Conservation (phyloP, 106 monocot genomes). For the Ottelia alismoides region DNA sequence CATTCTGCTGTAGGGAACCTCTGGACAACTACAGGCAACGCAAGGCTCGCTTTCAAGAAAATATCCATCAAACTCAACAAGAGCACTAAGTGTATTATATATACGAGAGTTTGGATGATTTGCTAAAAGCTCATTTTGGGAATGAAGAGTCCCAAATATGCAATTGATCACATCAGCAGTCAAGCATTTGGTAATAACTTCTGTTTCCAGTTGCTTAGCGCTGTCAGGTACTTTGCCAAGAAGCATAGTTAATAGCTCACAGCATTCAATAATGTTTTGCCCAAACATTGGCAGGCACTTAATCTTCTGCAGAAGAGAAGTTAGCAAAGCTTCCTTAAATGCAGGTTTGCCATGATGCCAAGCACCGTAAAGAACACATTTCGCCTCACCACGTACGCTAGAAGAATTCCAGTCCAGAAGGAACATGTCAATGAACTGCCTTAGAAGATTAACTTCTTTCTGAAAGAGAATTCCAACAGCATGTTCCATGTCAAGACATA, state of each 20-base stretch:
- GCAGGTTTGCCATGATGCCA: conserved; percentile 80
- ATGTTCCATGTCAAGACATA: conserved; percentile 82
- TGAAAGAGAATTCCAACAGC: conserved; percentile 64
- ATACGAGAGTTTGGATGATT: conserved; percentile 99
- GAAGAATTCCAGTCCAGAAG: conserved; percentile 91
- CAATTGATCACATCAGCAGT: conserved; percentile 60
- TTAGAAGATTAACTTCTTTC: conserved; percentile 44
- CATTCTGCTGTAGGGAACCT: conserved; percentile 83
- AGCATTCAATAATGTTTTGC: conserved; percentile 84
- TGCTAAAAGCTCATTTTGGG: conserved; percentile 91
- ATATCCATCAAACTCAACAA: conserved; percentile 98
- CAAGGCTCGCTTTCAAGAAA: conserved; percentile 99
- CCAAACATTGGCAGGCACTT: conserved; percentile 77
- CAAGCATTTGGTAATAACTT: conserved; percentile 49
- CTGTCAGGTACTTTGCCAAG: conserved; percentile 55
- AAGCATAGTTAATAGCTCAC: conserved; percentile 72
- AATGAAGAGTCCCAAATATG: conserved; percentile 88
- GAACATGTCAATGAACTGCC: conserved; percentile 73
- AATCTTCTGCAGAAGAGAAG: conserved; percentile 56
- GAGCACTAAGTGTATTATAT: conserved; percentile 70
- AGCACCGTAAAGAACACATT: conserved; percentile 74
- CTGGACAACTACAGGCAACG: conserved; percentile 94
- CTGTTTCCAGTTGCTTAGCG: conserved; percentile 48
- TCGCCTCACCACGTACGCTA: conserved; percentile 81
- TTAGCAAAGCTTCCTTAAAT: conserved; percentile 54